These are phyloP conservation scores for Ballota nigra DNA, from an alignment of 257 asterid genomes.

Conservation along the genomic window DNA sequence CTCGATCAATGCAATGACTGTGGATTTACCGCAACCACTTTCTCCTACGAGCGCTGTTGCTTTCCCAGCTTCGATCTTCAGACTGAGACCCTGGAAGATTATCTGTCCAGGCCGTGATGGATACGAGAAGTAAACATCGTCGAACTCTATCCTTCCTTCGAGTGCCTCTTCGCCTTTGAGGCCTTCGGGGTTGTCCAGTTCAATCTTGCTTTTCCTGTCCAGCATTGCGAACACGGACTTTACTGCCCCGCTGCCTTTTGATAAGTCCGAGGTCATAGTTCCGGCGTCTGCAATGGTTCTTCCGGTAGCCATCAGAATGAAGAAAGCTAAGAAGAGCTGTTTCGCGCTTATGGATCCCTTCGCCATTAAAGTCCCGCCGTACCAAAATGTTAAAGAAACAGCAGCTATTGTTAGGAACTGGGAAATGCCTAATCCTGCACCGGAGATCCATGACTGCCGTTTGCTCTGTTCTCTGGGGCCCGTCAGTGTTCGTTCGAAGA, in stretches of 20 bases:
- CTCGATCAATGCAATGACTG: conserved; percentile 42
- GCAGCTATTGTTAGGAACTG: conserved; percentile 38
- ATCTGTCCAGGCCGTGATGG: conserved; percentile 50
- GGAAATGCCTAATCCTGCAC: conserved; percentile 34
- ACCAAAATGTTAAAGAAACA: conserved; percentile 47
- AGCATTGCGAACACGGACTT: conserved; percentile 37
- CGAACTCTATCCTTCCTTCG: conserved; percentile 41
- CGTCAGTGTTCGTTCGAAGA: conserved; percentile 35
- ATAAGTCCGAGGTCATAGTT: conserved; percentile 45
- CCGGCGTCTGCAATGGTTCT: conserved; percentile 48
- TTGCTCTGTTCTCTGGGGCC: conserved; percentile 39
- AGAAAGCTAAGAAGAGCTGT: conserved; percentile 39
- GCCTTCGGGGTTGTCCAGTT: conserved; percentile 29
- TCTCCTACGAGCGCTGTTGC: conserved; percentile 44
- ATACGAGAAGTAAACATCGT: conserved; percentile 37
- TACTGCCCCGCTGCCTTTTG: conserved; percentile 44
- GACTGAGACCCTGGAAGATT: conserved; percentile 39
- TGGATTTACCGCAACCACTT: conserved; percentile 63
- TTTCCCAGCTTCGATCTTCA: conserved; percentile 42
- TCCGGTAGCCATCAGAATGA: conserved; percentile 44
- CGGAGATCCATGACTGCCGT: conserved; percentile 58
- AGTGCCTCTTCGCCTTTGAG: conserved; percentile 16
- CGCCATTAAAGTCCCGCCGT: conserved; percentile 42
- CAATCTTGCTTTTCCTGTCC: conserved; percentile 38
- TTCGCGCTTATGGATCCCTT: conserved; percentile 26